Percentiles rank a stretch among this genome's conserved stretches.
Conservation (phyloP, 495 filamentous ascomycete species). For the Friedmanniomyces simplex region DNA sequence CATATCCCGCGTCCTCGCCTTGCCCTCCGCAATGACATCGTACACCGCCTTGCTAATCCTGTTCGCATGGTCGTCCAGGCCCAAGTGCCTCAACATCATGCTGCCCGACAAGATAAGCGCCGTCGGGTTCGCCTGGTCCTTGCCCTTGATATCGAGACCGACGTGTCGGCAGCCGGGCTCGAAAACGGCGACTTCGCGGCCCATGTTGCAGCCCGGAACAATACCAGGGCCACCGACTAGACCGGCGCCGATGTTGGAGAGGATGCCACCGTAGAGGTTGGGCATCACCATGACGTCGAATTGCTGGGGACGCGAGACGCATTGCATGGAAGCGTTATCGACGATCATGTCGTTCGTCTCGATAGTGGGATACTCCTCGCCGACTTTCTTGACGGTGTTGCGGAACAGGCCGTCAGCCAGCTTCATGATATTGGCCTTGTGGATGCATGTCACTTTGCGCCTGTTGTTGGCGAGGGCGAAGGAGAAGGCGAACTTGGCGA, state of each 20-base stretch:
- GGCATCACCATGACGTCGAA: conserved; percentile 99
- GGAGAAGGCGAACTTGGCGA: conserved; percentile 95
- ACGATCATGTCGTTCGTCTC: conserved; percentile 99
- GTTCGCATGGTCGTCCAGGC: conserved; percentile 94
- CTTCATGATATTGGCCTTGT: conserved; percentile 99
- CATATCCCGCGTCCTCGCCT: conserved; percentile 87
- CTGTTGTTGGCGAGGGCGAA: conserved; percentile 97
- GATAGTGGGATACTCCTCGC: conserved; percentile 84
- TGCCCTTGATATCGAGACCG: conserved; percentile 97
- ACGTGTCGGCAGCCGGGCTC: conserved; percentile 98
- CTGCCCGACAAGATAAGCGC: conserved; percentile 87
- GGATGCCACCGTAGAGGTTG: conserved; percentile 95
- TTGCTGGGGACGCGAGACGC: conserved; percentile 88
- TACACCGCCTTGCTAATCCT: conserved; percentile 96
- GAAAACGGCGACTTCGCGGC: conserved; percentile 93
- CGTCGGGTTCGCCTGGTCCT: conserved; percentile 96
- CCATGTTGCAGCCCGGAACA: conserved; percentile 98
- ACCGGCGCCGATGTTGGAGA: conserved; percentile 97
- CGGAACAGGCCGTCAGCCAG: conserved; percentile 97
- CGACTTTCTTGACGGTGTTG: conserved; percentile 85
- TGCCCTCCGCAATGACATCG: conserved; percentile 84
- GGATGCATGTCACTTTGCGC: conserved; percentile 97
- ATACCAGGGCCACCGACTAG: conserved; percentile 97
- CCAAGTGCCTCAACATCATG: conserved; percentile 93
- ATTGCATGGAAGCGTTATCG: conserved; percentile 99